Evolutionary conservation across 2,329 filamentous ascomycete species (phyloP).

Genomic region (Apiospora hydei): DNA sequence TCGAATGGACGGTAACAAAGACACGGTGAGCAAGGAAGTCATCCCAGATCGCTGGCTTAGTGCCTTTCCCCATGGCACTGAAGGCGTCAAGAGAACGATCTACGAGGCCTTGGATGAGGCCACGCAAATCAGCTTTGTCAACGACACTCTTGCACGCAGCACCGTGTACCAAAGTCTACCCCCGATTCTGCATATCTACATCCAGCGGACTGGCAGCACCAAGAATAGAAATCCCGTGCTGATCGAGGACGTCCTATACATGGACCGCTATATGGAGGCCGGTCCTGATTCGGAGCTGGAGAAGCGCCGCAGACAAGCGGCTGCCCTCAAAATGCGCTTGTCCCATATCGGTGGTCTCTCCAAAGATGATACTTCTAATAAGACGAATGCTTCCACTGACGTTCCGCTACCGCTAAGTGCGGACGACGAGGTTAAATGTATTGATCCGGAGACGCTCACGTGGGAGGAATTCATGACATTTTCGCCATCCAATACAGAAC

Average conservation of each 20-base stretch:
- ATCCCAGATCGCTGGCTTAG: constrained; percentile 70
- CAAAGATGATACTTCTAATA: not conserved
- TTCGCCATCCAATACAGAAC: not conserved
- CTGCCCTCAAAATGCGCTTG: not conserved
- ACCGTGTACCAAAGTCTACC: constrained; percentile 79
- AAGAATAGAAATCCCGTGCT: constrained; percentile 82
- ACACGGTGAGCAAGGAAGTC: constrained; percentile 58
- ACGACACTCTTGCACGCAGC: constrained; percentile 68
- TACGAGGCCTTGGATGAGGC: constrained; percentile 87
- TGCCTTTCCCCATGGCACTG: constrained; percentile 60
- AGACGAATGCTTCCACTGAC: not conserved
- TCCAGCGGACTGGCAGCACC: constrained; percentile 75
- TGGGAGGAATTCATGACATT: not conserved
- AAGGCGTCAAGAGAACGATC: constrained; percentile 62
- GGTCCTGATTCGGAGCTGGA: constrained; percentile 36
- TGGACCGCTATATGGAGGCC: constrained; percentile 87
- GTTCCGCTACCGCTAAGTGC: not conserved
- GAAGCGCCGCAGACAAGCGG: not conserved
- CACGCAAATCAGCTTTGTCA: constrained; percentile 77
- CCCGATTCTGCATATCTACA: constrained; percentile 86
- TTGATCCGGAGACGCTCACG: not conserved
- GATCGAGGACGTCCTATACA: constrained; percentile 81
- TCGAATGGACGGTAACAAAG: constrained; percentile 55
- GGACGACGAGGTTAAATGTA: not conserved
- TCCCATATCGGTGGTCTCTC: not conserved